Evolutionary conservation across 2,329 filamentous ascomycete species (phyloP).

Genomic region (Decorospora gaudefroyi): DNA sequence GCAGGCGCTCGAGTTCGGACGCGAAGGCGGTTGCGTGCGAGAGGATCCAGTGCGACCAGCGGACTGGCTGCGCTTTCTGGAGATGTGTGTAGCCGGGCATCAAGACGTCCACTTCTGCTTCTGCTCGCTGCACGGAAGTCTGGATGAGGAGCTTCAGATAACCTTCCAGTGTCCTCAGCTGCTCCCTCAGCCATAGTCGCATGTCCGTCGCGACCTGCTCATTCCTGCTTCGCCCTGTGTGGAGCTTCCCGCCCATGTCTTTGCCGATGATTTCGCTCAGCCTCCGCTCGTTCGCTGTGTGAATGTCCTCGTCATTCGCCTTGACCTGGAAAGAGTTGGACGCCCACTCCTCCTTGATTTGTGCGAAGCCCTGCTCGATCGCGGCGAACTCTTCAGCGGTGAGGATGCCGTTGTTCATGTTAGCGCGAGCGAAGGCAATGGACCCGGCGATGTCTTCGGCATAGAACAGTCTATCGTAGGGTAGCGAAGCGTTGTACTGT

Average conservation of each 20-base stretch:
- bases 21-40: constrained; percentile 73
- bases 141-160: constrained; percentile 71
- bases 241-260: constrained; percentile 82
- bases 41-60: constrained; percentile 82
- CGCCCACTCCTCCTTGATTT: constrained; percentile 59
- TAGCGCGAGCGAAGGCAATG: constrained; percentile 81
- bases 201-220: constrained; percentile 91
- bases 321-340: constrained; percentile 54
- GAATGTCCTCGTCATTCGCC: constrained; percentile 59
- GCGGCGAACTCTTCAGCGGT: constrained; percentile 71
- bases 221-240: constrained; percentile 84
- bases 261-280: constrained; percentile 83
- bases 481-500: constrained; percentile 80
- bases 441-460: constrained; percentile 78
- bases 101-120: constrained; percentile 73
- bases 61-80: constrained; percentile 78
- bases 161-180: constrained; percentile 70
- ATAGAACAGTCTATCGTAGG: constrained; percentile 77
- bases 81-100: constrained; percentile 92
- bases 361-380: constrained; percentile 72
- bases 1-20: constrained; percentile 74
- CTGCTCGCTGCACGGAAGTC: constrained; percentile 70
- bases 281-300: constrained; percentile 59
- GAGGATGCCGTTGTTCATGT: constrained; percentile 74
- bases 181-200: constrained; percentile 82